Evolutionary conservation across 306 rosid species (phyloP).

Genomic region (Malus sylvestris): DNA sequence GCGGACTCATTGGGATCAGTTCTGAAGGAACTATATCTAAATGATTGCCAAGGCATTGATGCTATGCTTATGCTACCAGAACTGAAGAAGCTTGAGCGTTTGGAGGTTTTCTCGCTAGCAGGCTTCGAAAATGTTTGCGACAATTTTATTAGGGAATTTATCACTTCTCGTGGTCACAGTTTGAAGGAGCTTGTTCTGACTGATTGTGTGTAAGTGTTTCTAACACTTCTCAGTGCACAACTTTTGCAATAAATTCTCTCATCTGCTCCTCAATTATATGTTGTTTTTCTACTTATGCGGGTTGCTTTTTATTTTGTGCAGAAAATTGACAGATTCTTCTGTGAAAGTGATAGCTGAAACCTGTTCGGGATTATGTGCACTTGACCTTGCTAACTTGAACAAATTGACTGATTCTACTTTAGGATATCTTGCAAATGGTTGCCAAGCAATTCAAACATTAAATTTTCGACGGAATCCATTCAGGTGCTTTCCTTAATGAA

Average conservation of each 20-base stretch:
- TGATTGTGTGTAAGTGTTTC: constrained; percentile 60
- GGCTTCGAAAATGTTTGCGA: constrained; percentile 55
- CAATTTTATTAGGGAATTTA: constrained; percentile 35
- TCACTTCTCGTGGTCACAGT: constrained; percentile 40
- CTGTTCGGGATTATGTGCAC: constrained; percentile 42
- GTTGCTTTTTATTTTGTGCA: constrained; percentile 33
- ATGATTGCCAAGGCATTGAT: constrained; percentile 54
- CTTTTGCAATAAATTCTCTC: not conserved
- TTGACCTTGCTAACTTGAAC: constrained; percentile 49
- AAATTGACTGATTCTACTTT: constrained; percentile 59
- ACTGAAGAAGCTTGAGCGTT: constrained; percentile 42
- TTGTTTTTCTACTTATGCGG: constrained; percentile 9
- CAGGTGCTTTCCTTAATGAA: constrained; percentile 42
- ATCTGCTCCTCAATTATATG: constrained; percentile 1
- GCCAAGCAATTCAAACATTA: constrained; percentile 45
- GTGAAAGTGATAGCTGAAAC: constrained; percentile 51
- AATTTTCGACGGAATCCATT: constrained; percentile 52
- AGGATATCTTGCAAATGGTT: constrained; percentile 58
- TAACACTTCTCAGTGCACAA: not conserved
- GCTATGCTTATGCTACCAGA: constrained; percentile 37
- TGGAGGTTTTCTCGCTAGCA: constrained; percentile 66
- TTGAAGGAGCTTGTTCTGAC: constrained; percentile 73
- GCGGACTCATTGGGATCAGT: constrained; percentile 55
- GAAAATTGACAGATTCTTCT: constrained; percentile 71
- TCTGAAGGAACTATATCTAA: constrained; percentile 67